A percentile compares a stretch with the other conserved stretches of the same genome.
Evolutionary conservation across 176 grass and related monocot genomes (phyloP).

Genomic region (Coix lacrymajobi): DNA sequence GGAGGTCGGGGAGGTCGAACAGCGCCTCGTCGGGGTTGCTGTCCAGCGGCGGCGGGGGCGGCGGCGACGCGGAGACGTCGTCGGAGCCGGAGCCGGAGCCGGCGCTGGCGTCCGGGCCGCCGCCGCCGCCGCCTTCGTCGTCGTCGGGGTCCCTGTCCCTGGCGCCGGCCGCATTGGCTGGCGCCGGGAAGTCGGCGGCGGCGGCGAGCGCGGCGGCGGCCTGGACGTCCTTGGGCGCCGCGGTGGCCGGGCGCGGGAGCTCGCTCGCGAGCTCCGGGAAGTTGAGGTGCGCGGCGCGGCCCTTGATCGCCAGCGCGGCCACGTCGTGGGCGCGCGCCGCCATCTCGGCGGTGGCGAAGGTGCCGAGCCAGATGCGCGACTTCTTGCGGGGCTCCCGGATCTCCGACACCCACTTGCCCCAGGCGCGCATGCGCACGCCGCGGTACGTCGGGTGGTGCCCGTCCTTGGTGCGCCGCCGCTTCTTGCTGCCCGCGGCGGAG

Average conservation of each 20-base stretch:
- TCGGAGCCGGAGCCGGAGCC: neutral
- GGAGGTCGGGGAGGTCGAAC: slow-evolving; percentile 65
- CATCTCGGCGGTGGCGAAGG: slow-evolving; percentile 87
- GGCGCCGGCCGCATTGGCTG: slow-evolving; percentile 19
- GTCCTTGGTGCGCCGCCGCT: slow-evolving; percentile 45
- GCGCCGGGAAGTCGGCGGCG: slow-evolving; percentile 17
- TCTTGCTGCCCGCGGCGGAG: slow-evolving; percentile 16
- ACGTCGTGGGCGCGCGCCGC: slow-evolving; percentile 91
- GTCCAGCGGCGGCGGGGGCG: neutral
- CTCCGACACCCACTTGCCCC: slow-evolving; percentile 96
- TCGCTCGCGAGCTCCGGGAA: slow-evolving; percentile 50
- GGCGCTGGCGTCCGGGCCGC: neutral
- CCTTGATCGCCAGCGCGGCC: slow-evolving; percentile 82
- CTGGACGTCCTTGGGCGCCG: slow-evolving; percentile 61
- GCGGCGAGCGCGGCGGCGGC: slow-evolving; percentile 61
- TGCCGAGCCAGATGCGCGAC: slow-evolving; percentile 90
- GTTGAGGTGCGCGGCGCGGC: slow-evolving; percentile 54
- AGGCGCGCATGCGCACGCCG: slow-evolving; percentile 84
- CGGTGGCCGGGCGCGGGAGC: slow-evolving; percentile 53
- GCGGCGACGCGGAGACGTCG: neutral
- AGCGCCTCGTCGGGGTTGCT: slow-evolving; percentile 42
- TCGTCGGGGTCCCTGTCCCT: neutral
- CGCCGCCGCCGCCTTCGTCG: neutral
- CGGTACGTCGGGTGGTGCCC: slow-evolving; percentile 74
- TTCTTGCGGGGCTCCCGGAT: slow-evolving; percentile 89